These are phyloP conservation scores for Penicillium glabrum DNA, from an alignment of 2,329 filamentous ascomycete genomes.

Conservation along the genomic window DNA sequence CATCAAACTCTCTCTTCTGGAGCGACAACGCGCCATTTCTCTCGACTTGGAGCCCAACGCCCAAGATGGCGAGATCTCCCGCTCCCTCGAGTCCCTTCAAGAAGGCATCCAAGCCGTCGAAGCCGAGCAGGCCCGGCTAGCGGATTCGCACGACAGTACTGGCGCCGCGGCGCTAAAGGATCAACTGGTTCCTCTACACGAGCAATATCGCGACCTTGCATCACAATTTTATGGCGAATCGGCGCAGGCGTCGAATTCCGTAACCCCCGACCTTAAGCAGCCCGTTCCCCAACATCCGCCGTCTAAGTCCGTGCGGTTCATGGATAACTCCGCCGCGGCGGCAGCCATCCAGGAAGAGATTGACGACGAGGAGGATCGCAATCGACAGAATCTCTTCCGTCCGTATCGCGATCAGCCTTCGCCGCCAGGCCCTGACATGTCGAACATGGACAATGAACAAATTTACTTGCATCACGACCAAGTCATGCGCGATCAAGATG, in stretches of 20 bases:
- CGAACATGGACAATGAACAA: slow-evolving; percentile 72
- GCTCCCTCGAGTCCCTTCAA: slow-evolving; percentile 81
- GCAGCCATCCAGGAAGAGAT: slow-evolving; percentile 31
- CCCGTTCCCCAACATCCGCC: slow-evolving; percentile 45
- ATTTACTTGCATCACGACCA: slow-evolving; percentile 81
- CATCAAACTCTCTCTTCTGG: slow-evolving; percentile 91
- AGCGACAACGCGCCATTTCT: slow-evolving; percentile 81
- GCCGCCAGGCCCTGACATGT: slow-evolving; percentile 49
- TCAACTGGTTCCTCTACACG: slow-evolving; percentile 66
- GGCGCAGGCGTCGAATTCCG: slow-evolving; percentile 45
- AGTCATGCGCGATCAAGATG: slow-evolving; percentile 85
- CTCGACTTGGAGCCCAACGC: slow-evolving; percentile 75
- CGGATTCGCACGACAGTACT: slow-evolving; percentile 53
- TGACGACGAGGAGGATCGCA: slow-evolving; percentile 52
- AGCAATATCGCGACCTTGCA: slow-evolving; percentile 74
- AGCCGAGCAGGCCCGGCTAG: slow-evolving; percentile 62
- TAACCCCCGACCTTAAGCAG: slow-evolving; percentile 42
- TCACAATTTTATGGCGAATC: slow-evolving; percentile 73
- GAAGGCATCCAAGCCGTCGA: slow-evolving; percentile 74
- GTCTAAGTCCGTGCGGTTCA: slow-evolving; percentile 83
- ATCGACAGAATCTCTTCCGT: slow-evolving; percentile 62
- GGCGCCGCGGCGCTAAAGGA: slow-evolving; percentile 57
- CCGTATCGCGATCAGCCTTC: slow-evolving; percentile 59
- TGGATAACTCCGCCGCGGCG: slow-evolving; percentile 57
- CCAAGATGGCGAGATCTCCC: slow-evolving; percentile 84